Base-by-base conservation (phyloP, 495 filamentous ascomycete species). In the Astrothelium macrocarpum region DNA sequence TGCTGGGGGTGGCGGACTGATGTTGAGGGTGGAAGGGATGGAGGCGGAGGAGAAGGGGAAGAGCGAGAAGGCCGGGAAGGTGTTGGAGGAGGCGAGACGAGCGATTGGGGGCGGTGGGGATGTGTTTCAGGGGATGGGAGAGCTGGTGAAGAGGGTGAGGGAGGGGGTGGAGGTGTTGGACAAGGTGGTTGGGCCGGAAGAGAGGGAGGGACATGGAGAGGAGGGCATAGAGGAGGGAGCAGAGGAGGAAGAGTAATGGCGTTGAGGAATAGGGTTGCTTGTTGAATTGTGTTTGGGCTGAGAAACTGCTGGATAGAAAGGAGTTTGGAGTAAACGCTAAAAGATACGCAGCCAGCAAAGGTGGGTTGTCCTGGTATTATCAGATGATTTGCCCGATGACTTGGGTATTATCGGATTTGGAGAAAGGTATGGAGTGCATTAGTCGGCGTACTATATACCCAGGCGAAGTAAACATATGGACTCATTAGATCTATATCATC, bases 11-110 rank as follows among this genome's bases (percentile, higher is more conserved):
- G 59, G 59, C 3, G 65, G 68, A 10, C 56, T 72, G 32, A 75
- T 77, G 74, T 56, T 77, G 34, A 59, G 61, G 56, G 65, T 77
- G 7, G 61, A 73, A 53, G 72, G 70, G 39, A 64, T 67, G 36
- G 64, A 68, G 53, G 59, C 70, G 16, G 60, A 18, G 36, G 32
- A 39, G 28, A 16, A 10, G 12, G 25, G 39, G 34, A n/a, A 31
- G 60, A 28, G 20, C 18, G 28, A 32, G 20, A 20, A 7, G 28
- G 60, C 34, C 29, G 67, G 66, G 49, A 43, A 28, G 32, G 61
- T 60, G 62, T 42, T 73, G 58, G 56, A 60, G 36, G 69, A 71
- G 61, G 68, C 64, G 46, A 61, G 58, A 61, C 65, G 62, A 29
- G 63, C 25, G 25, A n/a, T n/a, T n/a, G 49, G 11, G 26, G 45